Conservation (phyloP, 352 stramenopile species). For the Phytophthora brassicae region DNA sequence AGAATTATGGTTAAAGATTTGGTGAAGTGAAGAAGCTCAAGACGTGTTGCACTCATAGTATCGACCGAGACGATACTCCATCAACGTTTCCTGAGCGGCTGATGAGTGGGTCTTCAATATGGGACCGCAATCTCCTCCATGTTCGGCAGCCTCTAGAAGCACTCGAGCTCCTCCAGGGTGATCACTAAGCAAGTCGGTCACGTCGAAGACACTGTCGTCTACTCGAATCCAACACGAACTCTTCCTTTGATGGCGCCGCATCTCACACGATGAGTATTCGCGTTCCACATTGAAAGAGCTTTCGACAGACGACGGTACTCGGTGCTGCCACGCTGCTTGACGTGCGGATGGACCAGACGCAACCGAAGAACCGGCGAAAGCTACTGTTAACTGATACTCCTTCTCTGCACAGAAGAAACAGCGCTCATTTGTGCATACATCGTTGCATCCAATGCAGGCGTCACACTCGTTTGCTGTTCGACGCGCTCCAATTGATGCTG, state of each 20-base stretch:
- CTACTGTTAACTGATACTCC: conserved; percentile 61
- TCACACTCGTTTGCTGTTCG: conserved; percentile 53
- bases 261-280: conserved; percentile 88
- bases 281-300: conserved; percentile 45
- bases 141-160: conserved; percentile 53
- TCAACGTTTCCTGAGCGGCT: conserved; percentile 41
- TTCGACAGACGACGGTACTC: conserved; percentile 23
- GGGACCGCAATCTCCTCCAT: conserved; percentile 52
- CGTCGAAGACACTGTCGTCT: conserved; percentile 89
- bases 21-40: conserved; percentile 10
- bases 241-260: conserved; percentile 75
- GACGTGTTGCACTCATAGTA: conserved; percentile 63
- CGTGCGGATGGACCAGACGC: conserved; percentile 20
- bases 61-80: conserved; percentile 62
- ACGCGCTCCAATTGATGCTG: conserved; percentile 26
- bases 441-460: conserved; percentile 80
- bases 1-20: neutral
- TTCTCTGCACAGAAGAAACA: conserved; percentile 83
- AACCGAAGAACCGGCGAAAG: conserved; percentile 42
- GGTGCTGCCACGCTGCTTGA: conserved; percentile 32
- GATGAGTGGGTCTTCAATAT: conserved; percentile 62
- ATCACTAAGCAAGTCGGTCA: conserved; percentile 83
- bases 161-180: conserved; percentile 87
- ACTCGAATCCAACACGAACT: conserved; percentile 92
- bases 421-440: conserved; percentile 58